phyloP scores from a whole-genome alignment of 2,329 filamentous ascomycete species.

The Mycosphaerella sp. region DNA sequence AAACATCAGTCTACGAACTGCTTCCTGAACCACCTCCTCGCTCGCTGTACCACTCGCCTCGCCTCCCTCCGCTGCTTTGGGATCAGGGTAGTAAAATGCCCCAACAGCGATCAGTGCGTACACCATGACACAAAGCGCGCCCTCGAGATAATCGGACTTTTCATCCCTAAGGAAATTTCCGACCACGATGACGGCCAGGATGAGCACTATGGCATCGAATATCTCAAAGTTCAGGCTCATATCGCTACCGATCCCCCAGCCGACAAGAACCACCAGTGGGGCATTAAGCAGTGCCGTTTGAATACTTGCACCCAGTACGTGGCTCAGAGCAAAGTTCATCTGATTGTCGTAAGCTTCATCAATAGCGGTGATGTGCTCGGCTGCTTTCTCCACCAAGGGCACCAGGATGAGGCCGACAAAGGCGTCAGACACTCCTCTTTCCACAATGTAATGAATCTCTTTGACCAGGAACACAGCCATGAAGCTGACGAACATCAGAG shows the following conservation, averaged over 20 bases:
- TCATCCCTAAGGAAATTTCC: slow-evolving; percentile 78
- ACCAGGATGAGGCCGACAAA: slow-evolving; percentile 69
- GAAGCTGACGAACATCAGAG: slow-evolving; percentile 63
- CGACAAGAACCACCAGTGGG: slow-evolving; percentile 73
- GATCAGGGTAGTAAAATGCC: slow-evolving; percentile 53
- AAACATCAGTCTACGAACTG: slow-evolving; percentile 9
- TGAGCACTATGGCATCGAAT: slow-evolving; percentile 75
- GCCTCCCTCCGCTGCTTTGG: background rate
- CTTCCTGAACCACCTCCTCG: slow-evolving; percentile 1
- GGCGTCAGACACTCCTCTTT: slow-evolving; percentile 47
- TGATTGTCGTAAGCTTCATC: slow-evolving; percentile 79
- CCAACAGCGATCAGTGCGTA: slow-evolving; percentile 58
- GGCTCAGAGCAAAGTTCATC: slow-evolving; percentile 71
- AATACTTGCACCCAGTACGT: slow-evolving; percentile 79
- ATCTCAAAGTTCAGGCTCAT: slow-evolving; percentile 82
- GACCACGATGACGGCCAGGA: slow-evolving; percentile 64
- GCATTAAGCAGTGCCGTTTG: slow-evolving; percentile 87
- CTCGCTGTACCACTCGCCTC: slow-evolving; percentile 1
- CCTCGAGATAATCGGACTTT: slow-evolving; percentile 87
- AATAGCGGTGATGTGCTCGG: slow-evolving; percentile 75
- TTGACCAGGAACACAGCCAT: slow-evolving; percentile 71
- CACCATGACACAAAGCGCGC: slow-evolving; percentile 66
- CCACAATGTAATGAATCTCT: slow-evolving; percentile 59
- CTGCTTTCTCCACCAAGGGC: slow-evolving; percentile 75
- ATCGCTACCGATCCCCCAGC: slow-evolving; percentile 64